phyloP scores from a whole-genome alignment of 306 rosid species.

The Lagenaria siceraria region DNA sequence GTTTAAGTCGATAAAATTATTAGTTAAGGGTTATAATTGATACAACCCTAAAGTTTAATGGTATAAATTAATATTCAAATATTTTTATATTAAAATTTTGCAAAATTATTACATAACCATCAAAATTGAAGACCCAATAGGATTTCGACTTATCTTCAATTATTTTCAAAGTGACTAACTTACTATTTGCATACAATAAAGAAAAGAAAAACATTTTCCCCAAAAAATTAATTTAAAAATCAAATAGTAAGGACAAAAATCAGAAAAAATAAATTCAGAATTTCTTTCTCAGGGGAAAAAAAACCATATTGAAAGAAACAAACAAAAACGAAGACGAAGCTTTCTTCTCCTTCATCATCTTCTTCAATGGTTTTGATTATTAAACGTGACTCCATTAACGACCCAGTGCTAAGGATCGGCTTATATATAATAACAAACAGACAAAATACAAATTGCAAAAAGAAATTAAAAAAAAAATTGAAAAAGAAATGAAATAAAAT shows the following conservation, averaged over 20 bases:
- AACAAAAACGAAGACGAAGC: background rate
- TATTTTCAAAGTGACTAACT: too few relatives aligned
- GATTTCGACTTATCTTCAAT: too few relatives aligned
- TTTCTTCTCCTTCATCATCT: background rate
- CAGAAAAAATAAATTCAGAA: background rate
- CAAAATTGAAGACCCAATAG: too few relatives aligned
- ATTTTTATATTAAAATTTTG: too few relatives aligned
- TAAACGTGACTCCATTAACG: constrained; percentile 5
- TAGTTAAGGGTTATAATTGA: too few relatives aligned
- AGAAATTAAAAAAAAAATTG: background rate
- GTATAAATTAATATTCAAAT: too few relatives aligned
- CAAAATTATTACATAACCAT: too few relatives aligned
- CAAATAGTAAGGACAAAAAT: background rate
- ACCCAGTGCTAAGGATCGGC: background rate
- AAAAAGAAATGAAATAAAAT: background rate
- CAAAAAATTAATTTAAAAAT: background rate
- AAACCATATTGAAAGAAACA: background rate
- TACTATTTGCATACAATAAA: too few relatives aligned
- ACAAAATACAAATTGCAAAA: background rate
- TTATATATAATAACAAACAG: background rate
- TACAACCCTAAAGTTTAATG: too few relatives aligned
- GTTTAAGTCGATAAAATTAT: too few relatives aligned
- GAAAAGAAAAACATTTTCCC: too few relatives aligned
- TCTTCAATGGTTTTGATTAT: background rate
- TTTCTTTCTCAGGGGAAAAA: background rate